phyloP scores from a whole-genome alignment of 768 basidiomycete genomes.

The Agaricus blazei region DNA sequence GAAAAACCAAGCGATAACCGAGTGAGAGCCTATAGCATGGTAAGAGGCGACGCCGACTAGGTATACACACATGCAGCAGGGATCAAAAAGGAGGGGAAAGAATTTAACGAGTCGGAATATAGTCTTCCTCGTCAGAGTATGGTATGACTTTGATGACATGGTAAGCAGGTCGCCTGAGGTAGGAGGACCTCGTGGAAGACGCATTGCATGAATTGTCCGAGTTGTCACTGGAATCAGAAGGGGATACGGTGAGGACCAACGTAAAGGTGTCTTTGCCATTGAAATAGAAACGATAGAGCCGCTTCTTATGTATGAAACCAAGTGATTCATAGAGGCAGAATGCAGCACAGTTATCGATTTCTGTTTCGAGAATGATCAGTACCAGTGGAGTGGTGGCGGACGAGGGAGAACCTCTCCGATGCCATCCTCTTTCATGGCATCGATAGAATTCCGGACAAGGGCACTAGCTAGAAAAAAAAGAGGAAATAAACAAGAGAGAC shows the following conservation, averaged over 20 bases:
- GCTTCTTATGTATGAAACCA: slow-evolving; percentile 95
- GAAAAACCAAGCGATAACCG: too few relatives aligned
- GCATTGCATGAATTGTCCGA: slow-evolving; percentile 21
- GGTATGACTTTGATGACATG: slow-evolving; percentile 41
- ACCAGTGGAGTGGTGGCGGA: slow-evolving; percentile 3
- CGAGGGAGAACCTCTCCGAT: slow-evolving; percentile 69
- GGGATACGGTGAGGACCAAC: slow-evolving; percentile 61
- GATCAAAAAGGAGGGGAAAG: too few relatives aligned
- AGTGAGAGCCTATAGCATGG: too few relatives aligned
- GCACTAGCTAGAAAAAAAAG: slow-evolving; percentile 62
- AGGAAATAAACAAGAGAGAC: slow-evolving; percentile 25
- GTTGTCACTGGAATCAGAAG: slow-evolving; percentile 27
- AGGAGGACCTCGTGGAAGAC: slow-evolving; percentile 14
- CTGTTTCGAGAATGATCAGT: slow-evolving; percentile 93
- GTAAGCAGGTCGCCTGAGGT: slow-evolving; percentile 22
- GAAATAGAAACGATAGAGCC: slow-evolving; percentile 93
- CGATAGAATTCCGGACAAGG: slow-evolving; percentile 78
- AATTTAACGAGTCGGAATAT: slow-evolving; percentile 28
- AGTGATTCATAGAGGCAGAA: slow-evolving; percentile 86
- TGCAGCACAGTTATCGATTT: slow-evolving; percentile 87
- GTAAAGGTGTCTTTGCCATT: slow-evolving; percentile 96
- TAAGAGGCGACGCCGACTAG: too few relatives aligned
- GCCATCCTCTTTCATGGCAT: slow-evolving; percentile 75
- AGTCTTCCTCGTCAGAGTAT: slow-evolving; percentile 41
- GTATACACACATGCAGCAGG: too few relatives aligned